Evolutionary conservation across 306 rosid species (phyloP), one percentile per base, ranked within the genome.

Genomic region (Albizia julibrissin): DNA sequence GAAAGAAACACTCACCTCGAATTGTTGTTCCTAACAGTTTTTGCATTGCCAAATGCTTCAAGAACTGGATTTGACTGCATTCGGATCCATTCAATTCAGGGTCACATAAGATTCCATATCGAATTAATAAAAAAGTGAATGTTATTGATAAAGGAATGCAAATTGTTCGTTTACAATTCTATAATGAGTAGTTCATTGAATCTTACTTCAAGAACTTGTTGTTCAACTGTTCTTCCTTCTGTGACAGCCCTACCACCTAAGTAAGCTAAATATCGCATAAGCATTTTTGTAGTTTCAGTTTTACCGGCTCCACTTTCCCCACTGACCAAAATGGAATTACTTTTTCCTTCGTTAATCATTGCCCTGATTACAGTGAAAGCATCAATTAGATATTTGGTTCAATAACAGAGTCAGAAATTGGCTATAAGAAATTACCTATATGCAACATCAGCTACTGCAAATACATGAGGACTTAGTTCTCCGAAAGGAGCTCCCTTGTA

Each of bases 261-360:
- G 92, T 88, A 96, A 77, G 99, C 98, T 78, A 96, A 97, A 89
- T 91, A 96, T 43, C 86, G 88, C 99, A 96, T 94, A 73, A 96
- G 97, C 99, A 94, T 94, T 84, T 96, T 96, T 67, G 98, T 94
- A 77, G 99, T 94, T 87, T 96, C 99, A 76, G 99, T 96, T 92
- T 96, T 96, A 82, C 99, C 99, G 24, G 99, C 99, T 87, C 97
- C 99, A 88, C 98, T 96, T 94, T 96, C 99, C 83, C 99, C 99
- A 83, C 98, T 96, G 86, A 94, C 99, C 75, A 96, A 89, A 90
- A 96, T 96, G 52, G 99, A 92, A 89, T 96, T 94, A 89, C 92
- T 96, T 89, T 86, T 96, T 75, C 92, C 89, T 91, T 96, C 97
- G 21, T 85, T 88, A 66, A 96, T 80, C 99, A 96, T 96, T 6